These are phyloP conservation scores for Penicillium coprophilum DNA, from an alignment of 495 filamentous ascomycete genomes.

Conservation along the genomic window DNA sequence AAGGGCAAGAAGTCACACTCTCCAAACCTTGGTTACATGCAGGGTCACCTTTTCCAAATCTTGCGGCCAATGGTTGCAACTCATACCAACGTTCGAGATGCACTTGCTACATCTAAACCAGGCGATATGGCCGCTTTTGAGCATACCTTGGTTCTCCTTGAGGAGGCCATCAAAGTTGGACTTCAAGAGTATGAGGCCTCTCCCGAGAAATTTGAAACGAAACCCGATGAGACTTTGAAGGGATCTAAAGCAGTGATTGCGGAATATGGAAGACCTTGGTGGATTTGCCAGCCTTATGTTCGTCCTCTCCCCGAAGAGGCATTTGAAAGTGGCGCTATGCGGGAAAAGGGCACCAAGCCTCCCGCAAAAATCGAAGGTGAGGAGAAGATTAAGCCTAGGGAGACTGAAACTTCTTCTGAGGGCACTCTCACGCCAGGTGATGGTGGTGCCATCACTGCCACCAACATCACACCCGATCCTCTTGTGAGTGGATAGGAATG, in stretches of 20 bases:
- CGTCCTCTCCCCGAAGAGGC: constrained; percentile 89
- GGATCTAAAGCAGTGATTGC: constrained; percentile 66
- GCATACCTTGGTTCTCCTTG: constrained; percentile 62
- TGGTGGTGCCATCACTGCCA: constrained; percentile 15
- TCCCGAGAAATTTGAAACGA: constrained; percentile 52
- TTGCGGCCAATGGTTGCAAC: constrained; percentile 73
- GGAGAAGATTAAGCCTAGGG: constrained; percentile 17
- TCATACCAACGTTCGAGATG: constrained; percentile 79
- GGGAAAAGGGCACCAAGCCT: constrained; percentile 58
- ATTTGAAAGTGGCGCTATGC: constrained; percentile 73
- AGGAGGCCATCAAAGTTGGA: constrained; percentile 68
- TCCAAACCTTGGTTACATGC: constrained; percentile 79
- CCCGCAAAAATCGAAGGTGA: constrained; percentile 20
- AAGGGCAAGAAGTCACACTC: constrained; percentile 52
- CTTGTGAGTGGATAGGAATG: constrained; percentile 38
- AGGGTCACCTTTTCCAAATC: constrained; percentile 90
- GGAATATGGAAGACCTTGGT: constrained; percentile 78
- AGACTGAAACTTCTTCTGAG: constrained; percentile 19
- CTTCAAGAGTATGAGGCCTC: constrained; percentile 68
- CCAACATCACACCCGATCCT: constrained; percentile 33
- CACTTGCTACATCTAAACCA: constrained; percentile 62
- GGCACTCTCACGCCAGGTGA: constrained; percentile 16
- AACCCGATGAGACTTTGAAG: constrained; percentile 37
- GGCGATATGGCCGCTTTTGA: constrained; percentile 74
- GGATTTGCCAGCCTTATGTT: constrained; percentile 89